A percentile compares a stretch with the other conserved stretches of the same genome.
phyloP scores from a whole-genome alignment of 257 asterid species.

The Schizonepeta tenuifolia region DNA sequence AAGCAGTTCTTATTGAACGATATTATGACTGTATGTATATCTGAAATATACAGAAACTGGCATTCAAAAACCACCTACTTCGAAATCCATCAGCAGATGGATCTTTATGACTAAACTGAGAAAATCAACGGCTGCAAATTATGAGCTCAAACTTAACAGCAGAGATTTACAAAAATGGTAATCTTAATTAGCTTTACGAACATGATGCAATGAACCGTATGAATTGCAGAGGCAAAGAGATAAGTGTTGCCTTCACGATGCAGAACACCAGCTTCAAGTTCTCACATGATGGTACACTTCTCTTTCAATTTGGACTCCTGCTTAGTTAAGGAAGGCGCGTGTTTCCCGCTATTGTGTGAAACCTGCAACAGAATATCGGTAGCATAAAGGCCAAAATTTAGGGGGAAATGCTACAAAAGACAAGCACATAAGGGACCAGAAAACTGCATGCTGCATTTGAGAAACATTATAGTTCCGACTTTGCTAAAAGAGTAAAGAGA shows the following conservation, averaged over 20 bases:
- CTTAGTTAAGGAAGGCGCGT: conserved; percentile 40
- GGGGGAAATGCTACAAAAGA: neutral
- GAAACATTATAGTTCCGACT: neutral
- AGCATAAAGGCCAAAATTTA: neutral
- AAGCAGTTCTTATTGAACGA: neutral
- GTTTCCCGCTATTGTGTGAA: conserved; percentile 45
- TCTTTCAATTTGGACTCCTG: conserved; percentile 60
- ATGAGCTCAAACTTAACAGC: conserved; percentile 1
- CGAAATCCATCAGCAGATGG: neutral
- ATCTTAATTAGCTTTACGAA: conserved; percentile 9
- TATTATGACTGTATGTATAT: neutral
- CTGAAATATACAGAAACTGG: neutral
- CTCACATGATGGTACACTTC: conserved; percentile 65
- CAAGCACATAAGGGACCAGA: neutral
- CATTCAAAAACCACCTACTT: neutral
- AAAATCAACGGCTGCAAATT: neutral
- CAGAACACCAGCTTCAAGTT: neutral
- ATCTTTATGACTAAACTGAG: conserved; percentile 14
- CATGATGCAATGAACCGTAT: neutral
- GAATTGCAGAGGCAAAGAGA: conserved; percentile 13
- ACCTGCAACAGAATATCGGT: conserved; percentile 62
- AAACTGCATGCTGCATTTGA: neutral
- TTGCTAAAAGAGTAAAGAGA: neutral
- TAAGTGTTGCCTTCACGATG: neutral
- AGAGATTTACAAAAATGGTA: conserved; percentile 4